These are phyloP conservation scores for Aspergillus latus DNA, from an alignment of 2,329 filamentous ascomycete genomes.

Conservation along the genomic window DNA sequence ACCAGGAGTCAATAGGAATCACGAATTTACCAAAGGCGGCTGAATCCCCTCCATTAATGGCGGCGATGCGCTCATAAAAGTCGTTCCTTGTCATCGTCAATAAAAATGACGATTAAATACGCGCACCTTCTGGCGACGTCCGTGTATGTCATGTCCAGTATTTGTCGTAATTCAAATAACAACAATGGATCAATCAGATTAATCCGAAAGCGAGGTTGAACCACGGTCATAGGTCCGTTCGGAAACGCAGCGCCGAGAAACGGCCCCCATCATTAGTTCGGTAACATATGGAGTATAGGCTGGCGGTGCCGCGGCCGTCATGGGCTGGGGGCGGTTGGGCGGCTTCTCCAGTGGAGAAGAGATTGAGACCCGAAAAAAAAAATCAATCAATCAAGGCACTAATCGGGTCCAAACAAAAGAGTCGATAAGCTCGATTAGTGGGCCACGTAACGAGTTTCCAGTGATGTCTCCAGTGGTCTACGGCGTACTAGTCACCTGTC, in stretches of 20 bases:
- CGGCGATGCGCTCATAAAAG: not conserved
- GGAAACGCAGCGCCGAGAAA: conserved; percentile 21
- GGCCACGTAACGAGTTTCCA: conserved; percentile 4
- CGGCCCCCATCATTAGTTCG: conserved; percentile 19
- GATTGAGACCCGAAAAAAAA: conserved; percentile 1
- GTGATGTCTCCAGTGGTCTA: not conserved
- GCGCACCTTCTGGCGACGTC: not conserved
- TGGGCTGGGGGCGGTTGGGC: conserved; percentile 4
- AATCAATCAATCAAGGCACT: not conserved
- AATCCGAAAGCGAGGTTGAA: conserved; percentile 13
- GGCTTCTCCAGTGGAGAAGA: conserved; percentile 15
- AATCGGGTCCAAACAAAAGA: conserved; percentile 11
- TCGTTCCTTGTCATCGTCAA: not conserved
- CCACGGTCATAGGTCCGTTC: conserved; percentile 12
- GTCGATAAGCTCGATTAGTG: conserved; percentile 12
- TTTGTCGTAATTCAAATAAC: not conserved
- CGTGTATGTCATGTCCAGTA: conserved; percentile 9
- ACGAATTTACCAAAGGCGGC: not conserved
- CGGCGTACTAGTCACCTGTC: not conserved
- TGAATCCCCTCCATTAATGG: not conserved
- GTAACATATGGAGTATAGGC: conserved; percentile 1
- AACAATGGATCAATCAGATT: conserved; percentile 13
- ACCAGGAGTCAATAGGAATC: not conserved
- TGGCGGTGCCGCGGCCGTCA: too few species aligned
- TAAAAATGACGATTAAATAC: not conserved